These are phyloP conservation scores for Pseudofabraea citricarpa DNA, from an alignment of 2,329 filamentous ascomycete species.

Conservation along the genomic window DNA sequence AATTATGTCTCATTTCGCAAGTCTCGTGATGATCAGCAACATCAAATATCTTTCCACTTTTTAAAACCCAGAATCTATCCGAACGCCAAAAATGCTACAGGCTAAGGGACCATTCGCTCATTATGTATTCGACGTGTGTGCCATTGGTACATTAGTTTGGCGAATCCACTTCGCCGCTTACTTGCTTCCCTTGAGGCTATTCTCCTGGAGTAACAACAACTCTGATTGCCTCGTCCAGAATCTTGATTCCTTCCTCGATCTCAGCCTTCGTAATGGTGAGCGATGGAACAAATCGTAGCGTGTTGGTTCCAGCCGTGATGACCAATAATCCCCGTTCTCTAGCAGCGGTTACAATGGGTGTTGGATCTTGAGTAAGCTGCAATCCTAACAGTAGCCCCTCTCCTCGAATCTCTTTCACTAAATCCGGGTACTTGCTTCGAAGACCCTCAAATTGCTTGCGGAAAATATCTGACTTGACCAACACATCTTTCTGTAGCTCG, in stretches of 20 bases:
- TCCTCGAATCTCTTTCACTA: slow-evolving; percentile 77
- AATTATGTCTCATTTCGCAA: too few relatives aligned
- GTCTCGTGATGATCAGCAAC: too few relatives aligned
- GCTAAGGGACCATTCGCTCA: too few relatives aligned
- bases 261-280: slow-evolving; percentile 75
- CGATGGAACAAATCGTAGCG: slow-evolving; percentile 85
- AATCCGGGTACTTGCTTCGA: slow-evolving; percentile 57
- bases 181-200: slow-evolving; percentile 12
- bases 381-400: slow-evolving; percentile 81
- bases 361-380: slow-evolving; percentile 71
- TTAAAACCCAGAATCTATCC: too few relatives aligned
- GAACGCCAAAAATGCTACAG: too few relatives aligned
- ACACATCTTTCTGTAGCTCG: slow-evolving; percentile 64
- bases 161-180: slow-evolving; percentile 22
- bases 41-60: too few relatives aligned
- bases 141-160: slow-evolving; percentile 14
- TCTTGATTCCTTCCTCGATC: slow-evolving; percentile 71
- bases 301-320: slow-evolving; percentile 91
- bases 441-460: slow-evolving; percentile 51
- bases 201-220: slow-evolving; percentile 11
- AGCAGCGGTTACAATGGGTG: slow-evolving; percentile 74
- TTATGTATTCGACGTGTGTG: background rate
- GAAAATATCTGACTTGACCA: slow-evolving; percentile 60
- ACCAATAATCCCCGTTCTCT: slow-evolving; percentile 82
- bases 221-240: slow-evolving; percentile 63